Evolutionary conservation across 1,284 basidiomycete species (phyloP).

Genomic region (Cryptococcus hybrid): DNA sequence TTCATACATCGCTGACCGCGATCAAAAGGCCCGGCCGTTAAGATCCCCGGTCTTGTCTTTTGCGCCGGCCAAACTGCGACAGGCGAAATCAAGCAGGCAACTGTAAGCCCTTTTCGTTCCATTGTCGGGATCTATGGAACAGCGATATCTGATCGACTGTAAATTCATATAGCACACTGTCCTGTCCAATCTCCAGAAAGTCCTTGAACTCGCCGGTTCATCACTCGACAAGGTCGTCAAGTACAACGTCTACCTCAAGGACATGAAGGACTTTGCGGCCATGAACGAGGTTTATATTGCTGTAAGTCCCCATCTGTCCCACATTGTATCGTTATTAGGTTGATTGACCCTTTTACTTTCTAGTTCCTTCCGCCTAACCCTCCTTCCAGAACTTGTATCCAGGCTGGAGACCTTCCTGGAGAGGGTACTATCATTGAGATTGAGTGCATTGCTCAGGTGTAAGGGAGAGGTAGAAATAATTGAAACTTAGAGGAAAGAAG

Average conservation of each 20-base stretch:
- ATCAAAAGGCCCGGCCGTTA: slow-evolving; percentile 28
- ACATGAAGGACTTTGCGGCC: slow-evolving; percentile 27
- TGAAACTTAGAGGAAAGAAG: neutral
- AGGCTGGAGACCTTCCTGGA: slow-evolving; percentile 24
- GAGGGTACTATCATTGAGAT: slow-evolving; percentile 27
- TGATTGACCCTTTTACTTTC: neutral
- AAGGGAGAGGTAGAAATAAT: neutral
- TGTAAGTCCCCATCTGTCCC: slow-evolving; percentile 8
- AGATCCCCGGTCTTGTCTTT: slow-evolving; percentile 38
- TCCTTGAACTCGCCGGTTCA: slow-evolving; percentile 35
- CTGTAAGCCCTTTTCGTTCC: slow-evolving; percentile 13
- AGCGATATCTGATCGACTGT: neutral
- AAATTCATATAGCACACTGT: neutral
- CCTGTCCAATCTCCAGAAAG: slow-evolving; percentile 25
- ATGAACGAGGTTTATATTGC: slow-evolving; percentile 31
- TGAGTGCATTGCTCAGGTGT: slow-evolving; percentile 33
- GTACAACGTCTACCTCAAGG: slow-evolving; percentile 55
- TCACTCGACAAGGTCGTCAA: slow-evolving; percentile 84
- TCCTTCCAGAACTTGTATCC: slow-evolving; percentile 30
- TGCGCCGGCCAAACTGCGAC: slow-evolving; percentile 33
- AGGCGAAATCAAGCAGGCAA: slow-evolving; percentile 35
- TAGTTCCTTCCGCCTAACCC: slow-evolving; percentile 11
- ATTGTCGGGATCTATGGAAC: neutral
- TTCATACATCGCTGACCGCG: neutral
- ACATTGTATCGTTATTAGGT: neutral